Percentiles rank a stretch among this genome's conserved stretches.
These are phyloP conservation scores for Pestalotiopsis sp. DNA, from an alignment of 2,329 filamentous ascomycete genomes.

Conservation along the genomic window DNA sequence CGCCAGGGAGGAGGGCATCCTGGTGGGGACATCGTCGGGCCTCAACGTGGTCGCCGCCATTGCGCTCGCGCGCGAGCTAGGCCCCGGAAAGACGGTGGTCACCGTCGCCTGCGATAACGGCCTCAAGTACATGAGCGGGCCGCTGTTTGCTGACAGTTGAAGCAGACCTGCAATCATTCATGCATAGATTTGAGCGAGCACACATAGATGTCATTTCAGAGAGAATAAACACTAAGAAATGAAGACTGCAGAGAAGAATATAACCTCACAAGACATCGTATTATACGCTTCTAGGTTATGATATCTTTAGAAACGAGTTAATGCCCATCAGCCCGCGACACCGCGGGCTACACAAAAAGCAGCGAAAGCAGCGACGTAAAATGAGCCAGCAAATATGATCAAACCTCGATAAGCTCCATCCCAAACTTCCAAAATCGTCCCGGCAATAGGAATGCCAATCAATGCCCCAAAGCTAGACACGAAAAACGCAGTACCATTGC, in stretches of 20 bases:
- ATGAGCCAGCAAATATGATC: neutral
- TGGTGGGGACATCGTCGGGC: conserved; percentile 3
- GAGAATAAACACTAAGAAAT: no score
- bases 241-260: no score
- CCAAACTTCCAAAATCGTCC: neutral
- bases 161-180: neutral
- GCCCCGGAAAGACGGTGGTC: conserved; percentile 1
- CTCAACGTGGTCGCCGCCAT: conserved; percentile 7
- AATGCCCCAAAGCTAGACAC: neutral
- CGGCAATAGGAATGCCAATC: conserved; percentile 1
- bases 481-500: conserved; percentile 52
- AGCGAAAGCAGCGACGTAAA: neutral
- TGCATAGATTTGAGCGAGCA: neutral
- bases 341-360: neutral
- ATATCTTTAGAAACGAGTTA: neutral
- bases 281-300: no score
- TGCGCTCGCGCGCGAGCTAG: neutral
- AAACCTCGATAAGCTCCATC: neutral
- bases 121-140: conserved; percentile 5
- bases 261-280: no score
- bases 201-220: neutral
- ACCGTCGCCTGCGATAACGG: conserved; percentile 5
- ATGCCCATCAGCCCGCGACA: neutral
- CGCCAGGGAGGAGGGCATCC: conserved; percentile 1
- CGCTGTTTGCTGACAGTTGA: neutral